These are phyloP conservation scores for Phytopythium montanum DNA, from an alignment of 352 stramenopile species.

Conservation along the genomic window DNA sequence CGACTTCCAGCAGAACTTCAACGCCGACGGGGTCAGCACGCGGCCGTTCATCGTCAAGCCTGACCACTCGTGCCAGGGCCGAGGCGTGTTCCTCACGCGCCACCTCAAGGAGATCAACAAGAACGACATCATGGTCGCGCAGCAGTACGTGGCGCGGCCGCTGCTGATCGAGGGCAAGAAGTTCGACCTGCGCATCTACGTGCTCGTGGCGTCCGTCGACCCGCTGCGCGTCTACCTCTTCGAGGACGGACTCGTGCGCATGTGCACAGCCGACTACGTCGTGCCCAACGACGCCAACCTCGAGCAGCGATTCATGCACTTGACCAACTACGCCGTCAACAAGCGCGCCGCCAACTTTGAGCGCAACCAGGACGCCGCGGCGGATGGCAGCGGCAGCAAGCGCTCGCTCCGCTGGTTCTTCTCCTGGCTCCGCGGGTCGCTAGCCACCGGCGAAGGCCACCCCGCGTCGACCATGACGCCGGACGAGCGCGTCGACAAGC, in stretches of 20 bases:
- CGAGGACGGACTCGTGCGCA: conserved; percentile 87
- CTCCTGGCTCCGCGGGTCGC: conserved; percentile 62
- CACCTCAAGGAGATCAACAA: conserved; percentile 88
- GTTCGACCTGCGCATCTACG: conserved; percentile 93
- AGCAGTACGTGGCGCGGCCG: conserved; percentile 81
- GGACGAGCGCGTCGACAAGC: conserved; percentile 50
- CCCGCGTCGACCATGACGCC: conserved; percentile 26
- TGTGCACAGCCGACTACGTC: conserved; percentile 89
- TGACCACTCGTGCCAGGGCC: conserved; percentile 83
- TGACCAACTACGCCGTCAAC: conserved; percentile 93
- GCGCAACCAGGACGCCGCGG: conserved; percentile 56
- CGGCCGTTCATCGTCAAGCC: conserved; percentile 96
- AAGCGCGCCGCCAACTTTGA: conserved; percentile 89
- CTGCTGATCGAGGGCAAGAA: conserved; percentile 88
- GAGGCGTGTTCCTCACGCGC: conserved; percentile 94
- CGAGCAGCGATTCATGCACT: conserved; percentile 87
- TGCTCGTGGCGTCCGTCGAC: conserved; percentile 83
- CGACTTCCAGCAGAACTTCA: conserved; percentile 92
- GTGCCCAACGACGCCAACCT: conserved; percentile 81
- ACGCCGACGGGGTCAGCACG: conserved; percentile 82
- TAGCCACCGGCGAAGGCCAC: background rate
- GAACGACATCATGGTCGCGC: conserved; percentile 81
- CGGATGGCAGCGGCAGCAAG: conserved; percentile 80
- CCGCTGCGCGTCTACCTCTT: conserved; percentile 90
- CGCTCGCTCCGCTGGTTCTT: conserved; percentile 92